Base-by-base conservation (phyloP, 768 basidiomycete genomes). In the Leccinum boreale region DNA sequence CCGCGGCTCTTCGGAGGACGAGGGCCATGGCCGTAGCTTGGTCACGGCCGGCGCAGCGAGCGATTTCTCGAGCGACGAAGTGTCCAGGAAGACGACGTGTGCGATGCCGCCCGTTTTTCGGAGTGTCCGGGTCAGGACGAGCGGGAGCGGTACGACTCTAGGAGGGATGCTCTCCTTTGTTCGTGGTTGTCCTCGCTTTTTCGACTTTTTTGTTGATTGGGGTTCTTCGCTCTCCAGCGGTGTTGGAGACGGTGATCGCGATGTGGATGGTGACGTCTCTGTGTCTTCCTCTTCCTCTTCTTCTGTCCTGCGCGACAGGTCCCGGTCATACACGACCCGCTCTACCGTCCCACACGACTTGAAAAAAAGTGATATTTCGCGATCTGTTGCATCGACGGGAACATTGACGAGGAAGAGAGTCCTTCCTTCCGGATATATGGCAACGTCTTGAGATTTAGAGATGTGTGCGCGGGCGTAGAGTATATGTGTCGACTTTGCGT, bases 361-460 rank as follows among this genome's bases (percentile, higher is more conserved):
- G 77, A 95, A 95, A n/a, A 97, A 76, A 11, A 82, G 73, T 2
- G 84, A 76, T 0, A 97, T 73, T 66, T 94, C 92, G 36, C 90
- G 79, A 63, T 91, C 90, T 1, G 91, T 90, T 3, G 91, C 84
- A 69, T 96, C 93, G 55, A 92, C 87, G 2, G 95, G 94, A 5
- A 95, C 75, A 65, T 98, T 97, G 55, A 90, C 90, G 3, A 95
- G 75, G 67, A 98, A 98, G 10, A 96, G 77, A 0, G 93, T 95
- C 46, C 93, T 81, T 15, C 81, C 85, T 31, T 83, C 70, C 62
- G 81, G 76, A 53, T 74, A 78, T 44, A 44, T 44, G 62, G 56
- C 53, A 56, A 44, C 44, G 28, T 64, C 67, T 76, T 78, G 65
- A 4, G 67, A 45, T 46, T 83, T 82, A 15, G 84, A 77, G 24